Percentiles rank a stretch among this genome's conserved stretches.
Conservation (phyloP, 2,329 filamentous ascomycete genomes). For the Diaporthe sp. region DNA sequence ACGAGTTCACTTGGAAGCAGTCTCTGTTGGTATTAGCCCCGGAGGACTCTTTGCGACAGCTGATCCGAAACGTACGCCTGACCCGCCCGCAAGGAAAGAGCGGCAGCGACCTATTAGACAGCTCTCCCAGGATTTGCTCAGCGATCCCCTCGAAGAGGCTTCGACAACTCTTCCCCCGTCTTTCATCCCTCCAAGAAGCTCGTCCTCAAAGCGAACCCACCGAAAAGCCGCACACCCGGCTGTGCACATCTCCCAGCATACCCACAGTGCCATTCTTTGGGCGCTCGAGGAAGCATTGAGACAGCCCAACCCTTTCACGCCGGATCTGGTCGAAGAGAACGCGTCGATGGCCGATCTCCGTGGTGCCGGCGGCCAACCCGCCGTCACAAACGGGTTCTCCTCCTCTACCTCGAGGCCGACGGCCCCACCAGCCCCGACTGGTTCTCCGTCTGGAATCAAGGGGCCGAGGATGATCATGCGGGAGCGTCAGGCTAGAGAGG, state of each 20-base stretch:
- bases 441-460: conserved; percentile 74
- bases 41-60: conserved; percentile 50
- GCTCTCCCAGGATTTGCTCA: conserved; percentile 59
- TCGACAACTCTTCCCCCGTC: conserved; percentile 46
- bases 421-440: conserved; percentile 60
- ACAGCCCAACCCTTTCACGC: conserved; percentile 83
- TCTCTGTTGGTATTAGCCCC: conserved; percentile 60
- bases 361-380: conserved; percentile 64
- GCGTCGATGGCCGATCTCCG: conserved; percentile 89
- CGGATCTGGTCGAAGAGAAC: conserved; percentile 87
- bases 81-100: conserved; percentile 24
- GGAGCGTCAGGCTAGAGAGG: conserved; percentile 80
- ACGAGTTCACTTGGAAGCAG: conserved; percentile 57
- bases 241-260: conserved; percentile 81
- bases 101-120: conserved; percentile 45
- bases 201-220: conserved; percentile 44
- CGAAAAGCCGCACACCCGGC: conserved; percentile 56
- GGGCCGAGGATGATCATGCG: conserved; percentile 94
- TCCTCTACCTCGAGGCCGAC: conserved; percentile 56
- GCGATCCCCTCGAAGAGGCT: conserved; percentile 54
- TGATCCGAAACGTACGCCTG: conserved; percentile 36
- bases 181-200: conserved; percentile 42
- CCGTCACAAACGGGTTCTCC: conserved; percentile 66
- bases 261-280: conserved; percentile 90
- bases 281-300: conserved; percentile 91